Conservation (phyloP, 1,284 basidiomycete species). For the Apiotrichum siamense region DNA sequence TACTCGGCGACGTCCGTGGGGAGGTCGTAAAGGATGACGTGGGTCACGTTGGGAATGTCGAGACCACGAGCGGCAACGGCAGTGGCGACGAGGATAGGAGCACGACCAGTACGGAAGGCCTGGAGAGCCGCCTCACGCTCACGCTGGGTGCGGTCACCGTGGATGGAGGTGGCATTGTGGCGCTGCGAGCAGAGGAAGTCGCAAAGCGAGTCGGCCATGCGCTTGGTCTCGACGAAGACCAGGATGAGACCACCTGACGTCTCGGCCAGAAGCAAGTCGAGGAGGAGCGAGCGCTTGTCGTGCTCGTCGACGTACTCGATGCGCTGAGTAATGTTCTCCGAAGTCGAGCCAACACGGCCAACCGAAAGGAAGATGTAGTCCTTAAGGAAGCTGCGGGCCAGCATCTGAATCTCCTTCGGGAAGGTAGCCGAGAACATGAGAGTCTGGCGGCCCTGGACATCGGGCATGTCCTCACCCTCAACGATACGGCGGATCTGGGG, state of each 20-base stretch:
- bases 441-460: slow-evolving; percentile 84
- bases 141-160: slow-evolving; percentile 95
- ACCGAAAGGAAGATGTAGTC: slow-evolving; percentile 96
- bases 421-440: slow-evolving; percentile 99
- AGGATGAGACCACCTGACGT: slow-evolving; percentile 73
- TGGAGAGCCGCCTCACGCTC: slow-evolving; percentile 94
- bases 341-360: slow-evolving; percentile 95
- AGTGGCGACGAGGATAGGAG: slow-evolving; percentile 94
- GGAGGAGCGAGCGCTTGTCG: slow-evolving; percentile 93
- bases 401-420: slow-evolving; percentile 97
- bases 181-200: slow-evolving; percentile 85
- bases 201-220: slow-evolving; percentile 97
- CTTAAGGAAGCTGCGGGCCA: slow-evolving; percentile 92
- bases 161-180: slow-evolving; percentile 91
- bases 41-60: slow-evolving; percentile 98
- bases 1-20: slow-evolving; percentile 98
- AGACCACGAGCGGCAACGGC: slow-evolving; percentile 98
- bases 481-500: slow-evolving; percentile 98
- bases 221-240: slow-evolving; percentile 98
- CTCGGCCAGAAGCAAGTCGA: slow-evolving; percentile 86
- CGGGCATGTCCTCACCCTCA: slow-evolving; percentile 97
- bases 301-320: slow-evolving; percentile 97
- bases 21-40: slow-evolving; percentile 93
- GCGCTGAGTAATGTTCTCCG: slow-evolving; percentile 99
- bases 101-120: slow-evolving; percentile 90